phyloP scores from a whole-genome alignment of 75 land plant genomes.

The Chamaecyparis obtusa region DNA sequence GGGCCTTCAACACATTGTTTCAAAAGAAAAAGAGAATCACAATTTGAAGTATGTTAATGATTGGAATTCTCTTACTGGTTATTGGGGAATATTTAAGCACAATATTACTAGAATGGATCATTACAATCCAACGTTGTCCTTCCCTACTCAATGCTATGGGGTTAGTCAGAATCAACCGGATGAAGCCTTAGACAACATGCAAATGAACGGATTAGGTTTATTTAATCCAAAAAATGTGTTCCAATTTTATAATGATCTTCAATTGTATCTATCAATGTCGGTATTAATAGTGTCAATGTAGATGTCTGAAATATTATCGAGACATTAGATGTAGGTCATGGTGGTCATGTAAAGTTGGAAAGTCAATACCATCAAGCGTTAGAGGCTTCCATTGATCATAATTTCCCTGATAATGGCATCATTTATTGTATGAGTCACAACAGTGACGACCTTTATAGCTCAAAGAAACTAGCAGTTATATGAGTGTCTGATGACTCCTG shows the following conservation, averaged over 20 bases:
- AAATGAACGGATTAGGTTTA: constrained; percentile 70
- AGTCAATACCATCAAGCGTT: constrained; percentile 76
- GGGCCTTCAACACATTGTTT: constrained; percentile 73
- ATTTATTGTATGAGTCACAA: constrained; percentile 96
- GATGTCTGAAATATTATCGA: constrained; percentile 89
- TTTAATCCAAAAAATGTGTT: constrained; percentile 73
- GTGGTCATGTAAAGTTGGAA: constrained; percentile 75
- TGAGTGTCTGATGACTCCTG: constrained; percentile 90
- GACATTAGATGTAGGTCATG: constrained; percentile 84
- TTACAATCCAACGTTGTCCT: constrained; percentile 62
- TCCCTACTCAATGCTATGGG: constrained; percentile 74
- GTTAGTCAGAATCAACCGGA: constrained; percentile 58
- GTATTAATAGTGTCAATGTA: constrained; percentile 93
- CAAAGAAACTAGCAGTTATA: constrained; percentile 66
- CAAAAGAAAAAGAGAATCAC: constrained; percentile 58
- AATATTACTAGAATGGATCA: constrained; percentile 54
- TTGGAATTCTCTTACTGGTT: constrained; percentile 94
- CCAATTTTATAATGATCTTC: constrained; percentile 78
- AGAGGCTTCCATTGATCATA: constrained; percentile 74
- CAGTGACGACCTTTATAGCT: constrained; percentile 69
- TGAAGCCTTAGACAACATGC: constrained; percentile 50
- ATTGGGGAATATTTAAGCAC: constrained; percentile 89
- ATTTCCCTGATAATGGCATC: constrained; percentile 85
- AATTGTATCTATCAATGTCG: constrained; percentile 81
- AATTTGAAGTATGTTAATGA: constrained; percentile 82